Evolutionary conservation across 768 basidiomycete species (phyloP).

Genomic region (Leccinum obscurum): DNA sequence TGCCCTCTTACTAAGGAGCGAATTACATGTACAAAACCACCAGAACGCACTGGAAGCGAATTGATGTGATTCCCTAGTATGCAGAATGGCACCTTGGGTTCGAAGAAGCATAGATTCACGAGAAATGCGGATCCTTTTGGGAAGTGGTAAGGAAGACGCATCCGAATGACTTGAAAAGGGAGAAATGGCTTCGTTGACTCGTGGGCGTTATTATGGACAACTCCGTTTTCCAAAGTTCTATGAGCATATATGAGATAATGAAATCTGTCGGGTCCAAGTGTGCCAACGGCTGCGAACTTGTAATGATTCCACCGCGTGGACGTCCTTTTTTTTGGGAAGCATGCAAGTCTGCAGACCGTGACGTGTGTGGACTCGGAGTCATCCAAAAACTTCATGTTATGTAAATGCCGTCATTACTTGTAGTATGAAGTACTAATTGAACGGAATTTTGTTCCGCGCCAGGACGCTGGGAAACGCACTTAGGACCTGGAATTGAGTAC

Average conservation of each 20-base stretch:
- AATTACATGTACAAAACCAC: slow-evolving; percentile 10
- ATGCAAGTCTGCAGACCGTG: slow-evolving; percentile 1
- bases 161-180: slow-evolving; percentile 3
- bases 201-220: slow-evolving; percentile 6
- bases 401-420: slow-evolving; percentile 22
- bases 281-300: slow-evolving; percentile 19
- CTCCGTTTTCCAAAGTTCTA: background rate
- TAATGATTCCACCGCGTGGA: slow-evolving; percentile 2
- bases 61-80: slow-evolving; percentile 5
- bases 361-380: slow-evolving; percentile 1
- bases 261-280: slow-evolving; percentile 18
- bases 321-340: slow-evolving; percentile 3
- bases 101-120: slow-evolving; percentile 7
- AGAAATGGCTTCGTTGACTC: slow-evolving; percentile 7
- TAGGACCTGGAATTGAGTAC: slow-evolving; percentile 2
- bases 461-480: slow-evolving; percentile 6
- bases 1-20: background rate
- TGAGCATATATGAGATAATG: slow-evolving; percentile 13
- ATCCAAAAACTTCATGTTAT: background rate
- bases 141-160: slow-evolving; percentile 16
- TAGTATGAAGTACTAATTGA: slow-evolving; percentile 6
- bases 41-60: slow-evolving; percentile 7
- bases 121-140: slow-evolving; percentile 21
- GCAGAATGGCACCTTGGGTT: slow-evolving; percentile 7
- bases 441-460: slow-evolving; percentile 9